Base-by-base conservation (phyloP, 805 yeast genomes). In the Cyberlindnera saturnus region DNA sequence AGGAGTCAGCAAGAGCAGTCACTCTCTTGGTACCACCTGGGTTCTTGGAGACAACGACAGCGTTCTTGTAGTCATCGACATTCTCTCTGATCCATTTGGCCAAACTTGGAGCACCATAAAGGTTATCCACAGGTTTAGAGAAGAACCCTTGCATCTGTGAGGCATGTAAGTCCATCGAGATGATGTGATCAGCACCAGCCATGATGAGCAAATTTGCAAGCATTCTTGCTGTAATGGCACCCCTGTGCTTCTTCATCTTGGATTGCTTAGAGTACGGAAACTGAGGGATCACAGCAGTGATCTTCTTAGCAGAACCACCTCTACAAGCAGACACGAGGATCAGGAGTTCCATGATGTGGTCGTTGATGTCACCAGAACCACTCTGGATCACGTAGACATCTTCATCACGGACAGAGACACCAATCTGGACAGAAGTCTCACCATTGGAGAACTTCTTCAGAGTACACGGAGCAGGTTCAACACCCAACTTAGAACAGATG, bases 111-210 rank as follows among this genome's bases (percentile, higher is more conserved):
- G 96, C 96, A 23, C 97, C 97, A 59, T 88, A 89, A 47, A 93
- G 70, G 64, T 93, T 93, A 65, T 93, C 99, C 23, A 93, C 99
- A 0, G 99, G 99, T 56, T 89, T 90, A 30, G 95, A 77, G 71
- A 93, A 93, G 62, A 93, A 93, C 13, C 99, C 99, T 70, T 93
- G 99, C 99, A 93, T 93, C 67, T 93, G 99, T 31, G 96, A 82
- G 23, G 99, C 99, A 55, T 79, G 82, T 52, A 93, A 71, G 61
- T 93, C 99, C 97, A 93, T 90, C 3, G 96, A 87, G 33, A 93
- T 91, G 45, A 93, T 95, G 65, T 93, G 99, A 66, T 93, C 98
- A 20, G 98, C 99, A 54, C 99, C 99, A 4, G 99, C 98, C 95
- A 93, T 95, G 45, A 89, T 81, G 50, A 93, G 71, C 59, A 93